Base-by-base conservation (phyloP, 352 stramenopile genomes). In the Globisporangium okanoganense region DNA sequence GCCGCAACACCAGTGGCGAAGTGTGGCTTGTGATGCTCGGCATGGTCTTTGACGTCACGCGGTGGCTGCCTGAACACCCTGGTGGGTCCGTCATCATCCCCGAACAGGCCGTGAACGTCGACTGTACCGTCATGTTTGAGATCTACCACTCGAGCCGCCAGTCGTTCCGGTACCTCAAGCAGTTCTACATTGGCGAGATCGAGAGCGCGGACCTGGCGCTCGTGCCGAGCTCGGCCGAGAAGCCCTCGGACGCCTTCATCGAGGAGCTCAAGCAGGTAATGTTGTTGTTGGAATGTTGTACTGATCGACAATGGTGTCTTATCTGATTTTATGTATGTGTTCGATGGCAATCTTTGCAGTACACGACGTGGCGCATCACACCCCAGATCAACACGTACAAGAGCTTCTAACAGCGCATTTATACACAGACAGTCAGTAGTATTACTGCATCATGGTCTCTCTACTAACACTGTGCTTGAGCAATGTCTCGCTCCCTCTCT, bases 121-220 rank as follows among this genome's bases (percentile, higher is more conserved):
- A 97, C 47, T 90, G 77, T 33, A 95, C 87, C 0, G 74, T 94
- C 47, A 92, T 97, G 78, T 97, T 97, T 70, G 89, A 97, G 74
- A 93, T 96, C 36, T 96, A 95, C 62, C 89, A 97, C 70, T 85
- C 88, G 14, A 94, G 85, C 57, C 84, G 87, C n/a, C 85, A 96
- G 79, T 94, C 87, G 7, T 97, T 97, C 62, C 76, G 87, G 43
- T 97, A 95, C 65, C 71, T 97, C 38, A 92, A 94, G 65, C 87
- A 96, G 66, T 96, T 97, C 54, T 97, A 96, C 77, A 93, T 97
- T 38, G 89, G 89, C 22, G 87, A 96, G 53, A 73, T 97, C 33
- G 75, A 73, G 20, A 71, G 78, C 2, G 76, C 82, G 7, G 87
- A 97, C 54, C 59, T 82, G 22, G 50, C 33, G 16, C 47, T 72